Evolutionary conservation across 495 filamentous ascomycete genomes (phyloP), one percentile per base, ranked within the genome.

Genomic region (Venustampulla echinocandica): DNA sequence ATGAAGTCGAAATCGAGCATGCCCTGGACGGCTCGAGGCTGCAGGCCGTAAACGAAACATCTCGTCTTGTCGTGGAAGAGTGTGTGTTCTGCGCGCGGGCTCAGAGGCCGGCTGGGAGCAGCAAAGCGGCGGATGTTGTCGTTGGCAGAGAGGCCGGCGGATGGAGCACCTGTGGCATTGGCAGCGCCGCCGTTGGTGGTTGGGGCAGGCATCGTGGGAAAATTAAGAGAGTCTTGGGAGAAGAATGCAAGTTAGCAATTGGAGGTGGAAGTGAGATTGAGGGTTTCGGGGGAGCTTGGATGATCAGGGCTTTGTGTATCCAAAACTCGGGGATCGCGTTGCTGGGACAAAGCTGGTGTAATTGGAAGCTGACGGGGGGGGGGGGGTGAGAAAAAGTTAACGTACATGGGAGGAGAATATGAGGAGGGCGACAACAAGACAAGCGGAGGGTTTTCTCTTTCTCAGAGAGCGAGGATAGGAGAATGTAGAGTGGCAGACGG

Each of bases 1-100:
- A 98, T 98, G 79, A 97, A 98, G 76, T 98, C 92, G 69, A 98
- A 98, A 69, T 98, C 92, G 64, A 98, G 85, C 92, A 97, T 98
- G 68, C 93, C 93, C 76, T 98, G 92, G 56, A 96, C 93, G 59
- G 92, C 92, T 63, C 87, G 81, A 55, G 93, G 93, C 73, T 98
- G 92, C 61, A 98, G 82, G 60, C 92, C 92, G 71, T 97, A 98
- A 66, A 98, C 93, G 65, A 98, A 94, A 71, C 93, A 97, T 93
- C 92, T 77, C 66, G 92, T 96, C 84, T 96, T 97, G 70, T 86
- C 79, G 76, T 90, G 90, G 83, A 97, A 98, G 50, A 98, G 82
- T 44, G 86, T 81, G 67, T 95, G 84, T 47, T 77, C 67, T 46
- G 80, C 79, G 57, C 79, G 79, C 47, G 92, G 92, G 73, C 86